Conservation (phyloP, 1,284 basidiomycete species). For the Pholiota adiposa region DNA sequence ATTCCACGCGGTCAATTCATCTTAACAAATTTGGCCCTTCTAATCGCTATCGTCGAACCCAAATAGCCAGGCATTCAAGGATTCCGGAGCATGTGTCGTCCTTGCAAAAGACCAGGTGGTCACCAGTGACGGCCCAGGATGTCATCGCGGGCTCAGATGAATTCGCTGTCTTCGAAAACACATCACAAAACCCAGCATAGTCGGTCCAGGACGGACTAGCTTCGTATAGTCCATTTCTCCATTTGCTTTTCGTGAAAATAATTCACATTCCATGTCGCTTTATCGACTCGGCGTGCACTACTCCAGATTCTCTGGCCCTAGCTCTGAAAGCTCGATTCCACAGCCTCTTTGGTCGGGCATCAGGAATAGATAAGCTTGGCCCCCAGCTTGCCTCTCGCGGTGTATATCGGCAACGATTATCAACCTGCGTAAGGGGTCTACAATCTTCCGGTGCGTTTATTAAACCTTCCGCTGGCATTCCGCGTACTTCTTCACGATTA, state of each 20-base stretch:
- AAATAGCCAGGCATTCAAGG: background rate
- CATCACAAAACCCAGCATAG: background rate
- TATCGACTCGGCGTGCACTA: background rate
- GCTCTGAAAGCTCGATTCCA: background rate
- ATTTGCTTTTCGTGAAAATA: background rate
- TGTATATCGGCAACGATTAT: background rate
- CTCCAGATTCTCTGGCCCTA: background rate
- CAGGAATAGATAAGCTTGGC: background rate
- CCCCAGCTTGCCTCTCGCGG: background rate
- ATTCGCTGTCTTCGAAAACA: background rate
- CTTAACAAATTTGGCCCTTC: background rate
- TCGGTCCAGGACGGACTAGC: background rate
- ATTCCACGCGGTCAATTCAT: background rate
- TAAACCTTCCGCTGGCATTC: too few species aligned
- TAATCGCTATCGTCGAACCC: background rate
- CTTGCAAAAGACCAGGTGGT: background rate
- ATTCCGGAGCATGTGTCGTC: background rate
- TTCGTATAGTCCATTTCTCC: conserved; percentile 1
- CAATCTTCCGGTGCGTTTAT: background rate
- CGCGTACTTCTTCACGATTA: too few species aligned
- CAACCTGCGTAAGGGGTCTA: background rate
- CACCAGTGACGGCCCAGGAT: background rate
- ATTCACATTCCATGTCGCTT: background rate
- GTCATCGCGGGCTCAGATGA: background rate
- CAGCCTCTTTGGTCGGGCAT: background rate